Percentiles rank a stretch among this genome's conserved stretches.
phyloP scores from a whole-genome alignment of 78 protist species.

The Ministeria vibrans region DNA sequence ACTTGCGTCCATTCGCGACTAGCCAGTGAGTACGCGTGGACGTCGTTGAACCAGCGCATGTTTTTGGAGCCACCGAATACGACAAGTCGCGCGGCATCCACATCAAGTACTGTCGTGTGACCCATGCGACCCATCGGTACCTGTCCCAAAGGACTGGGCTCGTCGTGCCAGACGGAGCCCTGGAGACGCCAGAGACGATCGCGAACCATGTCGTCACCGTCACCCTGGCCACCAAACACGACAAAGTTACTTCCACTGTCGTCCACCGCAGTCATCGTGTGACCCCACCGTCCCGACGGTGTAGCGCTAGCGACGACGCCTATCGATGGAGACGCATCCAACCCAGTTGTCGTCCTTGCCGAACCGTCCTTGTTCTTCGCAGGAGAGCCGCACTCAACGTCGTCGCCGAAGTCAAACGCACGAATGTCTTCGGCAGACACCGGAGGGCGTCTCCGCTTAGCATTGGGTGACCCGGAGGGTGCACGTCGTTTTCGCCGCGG shows the following conservation, averaged over 20 bases:
- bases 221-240: neutral
- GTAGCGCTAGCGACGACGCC: no score
- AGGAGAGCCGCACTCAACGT: no score
- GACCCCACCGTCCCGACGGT: neutral
- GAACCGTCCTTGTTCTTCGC: no score
- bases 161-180: neutral
- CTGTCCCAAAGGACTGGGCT: neutral
- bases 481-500: no score
- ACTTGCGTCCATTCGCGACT: neutral
- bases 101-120: neutral
- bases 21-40: neutral
- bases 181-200: neutral
- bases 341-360: no score
- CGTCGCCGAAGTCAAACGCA: no score
- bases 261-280: neutral
- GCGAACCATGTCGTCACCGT: neutral
- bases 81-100: neutral
- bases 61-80: neutral
- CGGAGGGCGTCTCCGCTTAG: no score
- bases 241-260: neutral
- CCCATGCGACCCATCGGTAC: neutral
- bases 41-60: neutral
- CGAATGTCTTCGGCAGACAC: no score
- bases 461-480: no score
- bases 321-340: no score